These are phyloP conservation scores for Carex pumila DNA, from an alignment of 176 grass and related monocot species.

Conservation along the genomic window DNA sequence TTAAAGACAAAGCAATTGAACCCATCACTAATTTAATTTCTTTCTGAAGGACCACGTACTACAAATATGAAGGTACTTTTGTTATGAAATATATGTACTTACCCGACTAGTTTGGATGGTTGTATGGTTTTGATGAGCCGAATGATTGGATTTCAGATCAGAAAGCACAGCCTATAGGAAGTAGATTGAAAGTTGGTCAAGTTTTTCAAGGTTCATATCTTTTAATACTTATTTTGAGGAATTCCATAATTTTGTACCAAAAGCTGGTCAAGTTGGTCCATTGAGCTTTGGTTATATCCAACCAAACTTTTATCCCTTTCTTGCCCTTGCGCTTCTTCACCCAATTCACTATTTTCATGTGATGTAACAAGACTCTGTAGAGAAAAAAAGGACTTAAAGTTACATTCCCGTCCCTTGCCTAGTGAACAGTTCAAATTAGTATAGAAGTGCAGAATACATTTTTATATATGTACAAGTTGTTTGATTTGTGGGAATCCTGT, in stretches of 20 bases:
- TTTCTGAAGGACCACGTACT: not conserved
- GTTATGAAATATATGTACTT: slow-evolving; percentile 8
- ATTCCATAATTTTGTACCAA: slow-evolving; percentile 1
- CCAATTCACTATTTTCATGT: slow-evolving; percentile 13
- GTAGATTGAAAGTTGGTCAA: not conserved
- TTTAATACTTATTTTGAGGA: not conserved
- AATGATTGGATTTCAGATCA: slow-evolving; percentile 1
- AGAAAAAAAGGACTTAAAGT: not conserved
- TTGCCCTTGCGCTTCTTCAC: slow-evolving; percentile 2
- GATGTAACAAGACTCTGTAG: slow-evolving; percentile 21
- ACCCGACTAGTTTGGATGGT: slow-evolving; percentile 38
- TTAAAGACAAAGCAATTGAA: not conserved
- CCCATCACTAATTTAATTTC: not conserved
- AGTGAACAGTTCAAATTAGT: not conserved
- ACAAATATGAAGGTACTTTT: not conserved
- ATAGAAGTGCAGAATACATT: not conserved
- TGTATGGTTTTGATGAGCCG: slow-evolving; percentile 28
- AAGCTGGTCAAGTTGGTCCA: slow-evolving; percentile 16
- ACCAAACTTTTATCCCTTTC: slow-evolving; percentile 2
- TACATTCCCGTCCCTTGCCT: not conserved
- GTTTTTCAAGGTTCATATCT: not conserved
- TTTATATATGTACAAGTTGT: not conserved
- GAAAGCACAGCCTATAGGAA: slow-evolving; percentile 17
- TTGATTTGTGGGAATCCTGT: not conserved
- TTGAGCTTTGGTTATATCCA: slow-evolving; percentile 9